These are phyloP conservation scores for Mrakiaceae sp. DNA, from an alignment of 1,284 basidiomycete species.

Conservation along the genomic window DNA sequence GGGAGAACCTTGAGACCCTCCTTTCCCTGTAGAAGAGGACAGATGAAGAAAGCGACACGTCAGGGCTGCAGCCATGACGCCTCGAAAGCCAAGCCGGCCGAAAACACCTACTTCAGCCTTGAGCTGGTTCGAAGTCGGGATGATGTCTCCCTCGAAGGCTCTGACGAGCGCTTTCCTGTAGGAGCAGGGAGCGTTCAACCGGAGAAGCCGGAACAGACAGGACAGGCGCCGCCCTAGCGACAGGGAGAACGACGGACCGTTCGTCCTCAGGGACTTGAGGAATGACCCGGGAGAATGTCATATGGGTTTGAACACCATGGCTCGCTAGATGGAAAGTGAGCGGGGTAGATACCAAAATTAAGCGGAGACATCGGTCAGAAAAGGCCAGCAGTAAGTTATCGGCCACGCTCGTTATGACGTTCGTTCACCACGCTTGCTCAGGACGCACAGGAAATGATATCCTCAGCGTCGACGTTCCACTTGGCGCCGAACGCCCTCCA, in stretches of 20 bases:
- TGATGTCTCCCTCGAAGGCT: slow-evolving; percentile 11
- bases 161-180: background rate
- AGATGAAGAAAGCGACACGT: background rate
- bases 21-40: background rate
- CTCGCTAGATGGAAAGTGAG: background rate
- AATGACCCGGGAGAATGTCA: slow-evolving; percentile 7
- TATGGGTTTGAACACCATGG: slow-evolving; percentile 15
- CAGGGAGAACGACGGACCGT: background rate
- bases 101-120: background rate
- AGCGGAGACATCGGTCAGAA: too few species aligned
- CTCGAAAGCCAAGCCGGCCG: background rate
- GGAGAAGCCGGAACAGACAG: background rate
- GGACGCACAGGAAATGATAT: background rate
- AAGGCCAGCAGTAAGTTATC: background rate
- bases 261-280: slow-evolving; percentile 10
- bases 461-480: slow-evolving; percentile 26
- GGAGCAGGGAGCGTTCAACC: background rate
- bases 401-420: too few species aligned
- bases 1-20: slow-evolving; percentile 13
- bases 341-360: too few species aligned
- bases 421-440: too few species aligned
- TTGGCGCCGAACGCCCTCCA: slow-evolving; percentile 32
- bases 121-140: slow-evolving; percentile 3
- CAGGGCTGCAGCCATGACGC: background rate
- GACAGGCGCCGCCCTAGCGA: background rate